A percentile compares a stretch with the other conserved stretches of the same genome.
phyloP scores from a whole-genome alignment of 2,329 filamentous ascomycete genomes.

The Aspergillus brunneoviolaceus region DNA sequence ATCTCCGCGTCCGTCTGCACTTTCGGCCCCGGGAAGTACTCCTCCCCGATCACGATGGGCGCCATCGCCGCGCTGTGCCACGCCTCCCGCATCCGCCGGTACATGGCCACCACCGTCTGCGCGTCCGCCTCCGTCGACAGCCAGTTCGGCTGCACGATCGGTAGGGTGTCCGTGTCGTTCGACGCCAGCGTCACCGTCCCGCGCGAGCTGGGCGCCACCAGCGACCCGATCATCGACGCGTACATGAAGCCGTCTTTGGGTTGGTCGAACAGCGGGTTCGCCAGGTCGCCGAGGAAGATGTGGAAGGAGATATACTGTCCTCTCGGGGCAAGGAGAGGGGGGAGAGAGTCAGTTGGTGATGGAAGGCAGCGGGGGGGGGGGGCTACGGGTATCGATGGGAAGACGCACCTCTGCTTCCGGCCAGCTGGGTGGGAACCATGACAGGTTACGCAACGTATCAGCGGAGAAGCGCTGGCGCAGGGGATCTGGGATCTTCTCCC shows the following conservation, averaged over 20 bases:
- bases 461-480: not conserved
- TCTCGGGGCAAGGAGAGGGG: too few species aligned
- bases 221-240: conserved; percentile 27
- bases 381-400: too few species aligned
- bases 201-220: conserved; percentile 44
- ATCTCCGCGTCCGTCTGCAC: conserved; percentile 46
- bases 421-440: conserved; percentile 10
- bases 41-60: conserved; percentile 25
- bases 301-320: not conserved
- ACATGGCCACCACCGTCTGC: conserved; percentile 44
- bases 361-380: too few species aligned
- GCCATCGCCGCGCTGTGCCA: conserved; percentile 25
- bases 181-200: conserved; percentile 45
- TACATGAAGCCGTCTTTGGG: conserved; percentile 28
- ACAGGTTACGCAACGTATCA: not conserved
- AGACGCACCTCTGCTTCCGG: conserved; percentile 10
- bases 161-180: conserved; percentile 29
- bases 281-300: not conserved
- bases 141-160: conserved; percentile 48
- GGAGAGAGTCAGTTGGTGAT: too few species aligned
- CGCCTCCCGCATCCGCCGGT: conserved; percentile 43
- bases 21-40: conserved; percentile 37
- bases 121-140: conserved; percentile 42
- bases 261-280: not conserved
- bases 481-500: conserved; percentile 12